Evolutionary conservation across 2,329 filamentous ascomycete species (phyloP).

Genomic region (Monilinia vaccinii-corymbosi): DNA sequence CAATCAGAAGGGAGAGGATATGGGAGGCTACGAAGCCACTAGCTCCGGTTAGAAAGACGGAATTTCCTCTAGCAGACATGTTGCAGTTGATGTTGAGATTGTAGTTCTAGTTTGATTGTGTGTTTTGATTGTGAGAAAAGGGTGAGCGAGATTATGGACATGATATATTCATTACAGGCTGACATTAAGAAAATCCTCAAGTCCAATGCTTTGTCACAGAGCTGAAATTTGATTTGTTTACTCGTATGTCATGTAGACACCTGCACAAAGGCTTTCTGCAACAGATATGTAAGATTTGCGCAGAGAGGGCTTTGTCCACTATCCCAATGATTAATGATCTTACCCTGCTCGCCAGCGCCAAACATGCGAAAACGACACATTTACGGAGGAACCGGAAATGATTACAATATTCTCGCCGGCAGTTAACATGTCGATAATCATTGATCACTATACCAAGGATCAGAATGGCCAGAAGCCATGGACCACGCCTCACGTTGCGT

Average conservation of each 20-base stretch:
- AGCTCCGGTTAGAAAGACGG: slow-evolving; percentile 27
- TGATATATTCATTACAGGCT: not conserved
- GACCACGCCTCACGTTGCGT: not conserved
- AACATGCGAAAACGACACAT: not conserved
- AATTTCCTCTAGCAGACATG: slow-evolving; percentile 6
- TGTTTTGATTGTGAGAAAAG: not conserved
- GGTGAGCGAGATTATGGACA: not conserved
- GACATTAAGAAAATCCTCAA: not conserved
- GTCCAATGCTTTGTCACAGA: not conserved
- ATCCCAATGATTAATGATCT: not conserved
- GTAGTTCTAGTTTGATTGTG: not conserved
- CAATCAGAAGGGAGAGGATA: slow-evolving; percentile 31
- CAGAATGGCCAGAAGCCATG: not conserved
- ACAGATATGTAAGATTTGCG: not conserved
- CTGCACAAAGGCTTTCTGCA: not conserved
- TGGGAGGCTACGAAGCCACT: slow-evolving; percentile 44
- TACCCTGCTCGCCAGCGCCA: not conserved
- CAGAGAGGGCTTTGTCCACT: not conserved
- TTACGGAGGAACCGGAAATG: not conserved
- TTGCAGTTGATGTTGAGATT: not conserved
- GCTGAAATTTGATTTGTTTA: not conserved
- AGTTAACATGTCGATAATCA: not conserved
- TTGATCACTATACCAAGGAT: not conserved
- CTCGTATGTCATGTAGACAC: not conserved
- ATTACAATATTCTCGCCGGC: not conserved